phyloP scores from a whole-genome alignment of 192 early-diverging fungal species.

The Globomyces pollinis-pini region DNA sequence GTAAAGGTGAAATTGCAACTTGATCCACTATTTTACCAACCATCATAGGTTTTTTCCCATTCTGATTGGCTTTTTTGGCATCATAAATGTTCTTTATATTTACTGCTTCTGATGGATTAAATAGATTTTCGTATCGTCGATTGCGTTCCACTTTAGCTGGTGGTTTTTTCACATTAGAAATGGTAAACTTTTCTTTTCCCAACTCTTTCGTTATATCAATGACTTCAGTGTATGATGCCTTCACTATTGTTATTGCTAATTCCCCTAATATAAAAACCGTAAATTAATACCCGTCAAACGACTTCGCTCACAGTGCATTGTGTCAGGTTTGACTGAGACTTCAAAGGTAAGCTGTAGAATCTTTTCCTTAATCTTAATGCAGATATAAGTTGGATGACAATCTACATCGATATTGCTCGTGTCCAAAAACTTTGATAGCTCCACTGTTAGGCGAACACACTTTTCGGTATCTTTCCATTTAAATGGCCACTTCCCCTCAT shows the following conservation, averaged over 20 bases:
- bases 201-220: conserved; percentile 4
- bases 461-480: conserved; percentile 15
- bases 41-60: background rate
- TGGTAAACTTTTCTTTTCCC: background rate
- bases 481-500: conserved; percentile 48
- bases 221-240: conserved; percentile 8
- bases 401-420: conserved; percentile 45
- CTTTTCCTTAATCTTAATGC: conserved; percentile 44
- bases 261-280: too few relatives aligned
- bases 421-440: conserved; percentile 45
- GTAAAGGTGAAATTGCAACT: background rate
- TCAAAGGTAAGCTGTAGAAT: conserved; percentile 44
- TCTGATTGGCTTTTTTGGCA: conserved; percentile 1
- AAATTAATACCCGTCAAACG: conserved; percentile 33
- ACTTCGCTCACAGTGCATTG: conserved; percentile 41
- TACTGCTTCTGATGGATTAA: conserved; percentile 1
- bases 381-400: conserved; percentile 28
- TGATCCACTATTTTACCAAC: background rate
- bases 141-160: background rate
- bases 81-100: conserved; percentile 18
- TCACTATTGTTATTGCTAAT: conserved; percentile 40
- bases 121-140: conserved; percentile 6
- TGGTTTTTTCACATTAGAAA: background rate
- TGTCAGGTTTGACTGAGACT: conserved; percentile 26
- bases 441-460: conserved; percentile 29